These are phyloP conservation scores for Cladophialophora bantiana DNA, from an alignment of 2,329 filamentous ascomycete species.

Conservation along the genomic window DNA sequence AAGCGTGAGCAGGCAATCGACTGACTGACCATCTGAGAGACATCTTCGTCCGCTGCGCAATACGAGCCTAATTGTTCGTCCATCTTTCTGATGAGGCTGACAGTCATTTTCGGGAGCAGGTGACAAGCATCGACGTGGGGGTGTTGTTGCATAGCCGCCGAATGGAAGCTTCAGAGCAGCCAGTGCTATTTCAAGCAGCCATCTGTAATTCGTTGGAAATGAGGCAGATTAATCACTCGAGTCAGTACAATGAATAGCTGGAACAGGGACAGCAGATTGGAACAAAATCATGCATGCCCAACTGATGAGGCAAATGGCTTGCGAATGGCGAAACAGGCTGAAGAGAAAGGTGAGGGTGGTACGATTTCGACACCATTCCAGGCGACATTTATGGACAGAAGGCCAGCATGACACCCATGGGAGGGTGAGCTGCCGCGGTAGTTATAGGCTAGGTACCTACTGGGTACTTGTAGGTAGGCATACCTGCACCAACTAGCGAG, in stretches of 20 bases:
- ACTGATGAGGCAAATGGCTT: slow-evolving; percentile 23
- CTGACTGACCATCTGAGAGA: background rate
- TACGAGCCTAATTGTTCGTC: background rate
- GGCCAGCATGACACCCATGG: background rate
- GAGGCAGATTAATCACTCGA: slow-evolving; percentile 7
- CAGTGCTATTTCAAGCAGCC: background rate
- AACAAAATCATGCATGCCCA: slow-evolving; percentile 30
- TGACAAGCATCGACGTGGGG: background rate
- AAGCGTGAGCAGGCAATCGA: background rate
- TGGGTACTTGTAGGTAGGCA: background rate
- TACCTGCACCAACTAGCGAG: background rate
- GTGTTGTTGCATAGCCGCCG: background rate
- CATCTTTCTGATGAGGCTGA: slow-evolving; percentile 2
- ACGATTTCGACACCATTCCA: slow-evolving; percentile 1
- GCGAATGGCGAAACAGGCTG: slow-evolving; percentile 1
- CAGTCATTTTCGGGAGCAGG: background rate
- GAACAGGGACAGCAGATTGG: slow-evolving; percentile 1
- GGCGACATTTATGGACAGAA: background rate
- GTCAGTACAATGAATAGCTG: slow-evolving; percentile 22
- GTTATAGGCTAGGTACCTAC: background rate
- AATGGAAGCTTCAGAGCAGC: background rate
- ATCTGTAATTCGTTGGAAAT: background rate
- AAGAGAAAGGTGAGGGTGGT: background rate
- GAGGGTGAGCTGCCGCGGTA: background rate
- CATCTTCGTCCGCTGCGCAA: background rate